Conservation (phyloP, 2,329 filamentous ascomycete species). For the Microsporum canis region DNA sequence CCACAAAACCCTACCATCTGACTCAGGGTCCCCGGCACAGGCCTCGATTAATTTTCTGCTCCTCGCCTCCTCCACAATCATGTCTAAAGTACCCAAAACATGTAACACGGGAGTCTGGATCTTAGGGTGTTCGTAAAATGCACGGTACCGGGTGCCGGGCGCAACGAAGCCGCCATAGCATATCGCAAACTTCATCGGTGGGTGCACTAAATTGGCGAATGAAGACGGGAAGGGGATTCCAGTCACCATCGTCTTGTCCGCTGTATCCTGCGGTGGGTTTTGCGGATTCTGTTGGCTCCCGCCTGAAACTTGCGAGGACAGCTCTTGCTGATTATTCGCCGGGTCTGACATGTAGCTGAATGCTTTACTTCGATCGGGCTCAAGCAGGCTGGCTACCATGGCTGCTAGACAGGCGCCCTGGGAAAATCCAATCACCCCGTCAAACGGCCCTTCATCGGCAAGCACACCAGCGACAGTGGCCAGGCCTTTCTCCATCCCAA, state of each 20-base stretch:
- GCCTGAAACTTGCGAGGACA: background rate
- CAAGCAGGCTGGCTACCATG: constrained; percentile 61
- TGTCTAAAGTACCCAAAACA: constrained; percentile 72
- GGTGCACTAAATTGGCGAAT: constrained; percentile 39
- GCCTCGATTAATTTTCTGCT: constrained; percentile 56
- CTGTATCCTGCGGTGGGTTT: background rate
- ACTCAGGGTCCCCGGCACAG: constrained; percentile 45
- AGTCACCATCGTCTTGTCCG: constrained; percentile 17
- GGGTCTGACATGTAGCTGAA: constrained; percentile 36
- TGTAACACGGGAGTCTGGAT: constrained; percentile 70
- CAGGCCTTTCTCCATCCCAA: constrained; percentile 59
- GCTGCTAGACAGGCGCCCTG: constrained; percentile 65
- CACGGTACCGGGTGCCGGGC: constrained; percentile 49
- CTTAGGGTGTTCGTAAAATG: constrained; percentile 58
- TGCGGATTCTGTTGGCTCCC: background rate
- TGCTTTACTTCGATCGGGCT: constrained; percentile 38
- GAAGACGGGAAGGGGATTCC: constrained; percentile 43
- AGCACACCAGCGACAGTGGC: constrained; percentile 51
- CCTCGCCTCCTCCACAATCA: constrained; percentile 70
- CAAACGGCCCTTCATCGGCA: constrained; percentile 53
- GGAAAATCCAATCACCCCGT: constrained; percentile 71
- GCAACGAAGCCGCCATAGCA: constrained; percentile 69
- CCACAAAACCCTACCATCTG: constrained; percentile 46
- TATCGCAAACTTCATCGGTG: constrained; percentile 57
- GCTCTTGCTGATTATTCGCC: constrained; percentile 13